Percentiles rank a stretch among this genome's conserved stretches.
Conservation (phyloP, 441 rosid genomes). For the Aleurites moluccanus region DNA sequence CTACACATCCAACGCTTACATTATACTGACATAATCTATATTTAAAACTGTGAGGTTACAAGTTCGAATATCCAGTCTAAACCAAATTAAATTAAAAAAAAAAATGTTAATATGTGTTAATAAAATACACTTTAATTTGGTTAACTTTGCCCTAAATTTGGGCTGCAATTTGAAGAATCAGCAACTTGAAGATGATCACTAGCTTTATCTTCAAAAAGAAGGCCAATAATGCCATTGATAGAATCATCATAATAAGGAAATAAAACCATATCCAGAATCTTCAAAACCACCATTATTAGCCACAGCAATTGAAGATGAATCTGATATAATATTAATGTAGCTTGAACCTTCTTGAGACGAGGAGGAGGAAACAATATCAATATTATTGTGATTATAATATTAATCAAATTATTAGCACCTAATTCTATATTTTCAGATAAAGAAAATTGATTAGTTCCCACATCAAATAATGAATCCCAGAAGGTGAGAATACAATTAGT, state of each 20-base stretch:
- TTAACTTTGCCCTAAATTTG: neutral
- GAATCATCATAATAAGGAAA: constrained; percentile 23
- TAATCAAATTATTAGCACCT: too few species aligned
- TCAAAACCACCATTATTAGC: too few species aligned
- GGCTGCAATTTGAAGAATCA: constrained; percentile 21
- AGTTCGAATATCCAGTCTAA: too few species aligned
- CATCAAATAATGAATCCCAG: constrained; percentile 10
- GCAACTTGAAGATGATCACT: neutral
- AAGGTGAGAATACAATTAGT: constrained; percentile 2
- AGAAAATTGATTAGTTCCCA: neutral
- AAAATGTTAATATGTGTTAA: neutral
- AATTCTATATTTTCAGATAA: too few species aligned
- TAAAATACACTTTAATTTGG: neutral
- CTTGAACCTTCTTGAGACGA: constrained; percentile 27
- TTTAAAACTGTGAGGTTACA: too few species aligned
- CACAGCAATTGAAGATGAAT: constrained; percentile 13
- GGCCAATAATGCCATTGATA: constrained; percentile 4
- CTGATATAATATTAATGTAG: constrained; percentile 14
- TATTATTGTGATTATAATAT: too few species aligned
- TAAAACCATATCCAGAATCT: constrained; percentile 22
- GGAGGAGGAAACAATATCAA: too few species aligned
- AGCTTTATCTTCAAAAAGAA: constrained; percentile 25
- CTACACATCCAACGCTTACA: too few species aligned
- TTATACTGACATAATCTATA: too few species aligned
- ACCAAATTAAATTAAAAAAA: too few species aligned